phyloP scores from a whole-genome alignment of 495 filamentous ascomycete genomes.

The Polyplosphaeria fusca region DNA sequence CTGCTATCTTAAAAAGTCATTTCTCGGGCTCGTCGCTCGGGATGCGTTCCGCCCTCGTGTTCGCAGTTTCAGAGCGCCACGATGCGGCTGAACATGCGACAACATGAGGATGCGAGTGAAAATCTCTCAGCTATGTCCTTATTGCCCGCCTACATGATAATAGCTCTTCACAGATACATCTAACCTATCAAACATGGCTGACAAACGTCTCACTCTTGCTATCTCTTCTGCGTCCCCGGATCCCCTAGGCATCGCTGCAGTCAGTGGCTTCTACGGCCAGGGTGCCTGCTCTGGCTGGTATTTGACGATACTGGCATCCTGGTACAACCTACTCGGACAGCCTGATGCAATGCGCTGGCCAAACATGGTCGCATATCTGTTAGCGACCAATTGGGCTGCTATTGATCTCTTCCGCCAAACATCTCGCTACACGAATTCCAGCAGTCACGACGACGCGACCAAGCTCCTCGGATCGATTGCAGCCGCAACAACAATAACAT shows the following conservation, averaged over 20 bases:
- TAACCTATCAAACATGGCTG: too few relatives aligned
- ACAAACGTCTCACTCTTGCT: too few relatives aligned
- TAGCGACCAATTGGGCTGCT: conserved; percentile 13
- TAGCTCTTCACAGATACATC: too few relatives aligned
- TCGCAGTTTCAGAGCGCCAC: too few relatives aligned
- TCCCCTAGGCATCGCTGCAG: neutral
- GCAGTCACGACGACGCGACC: neutral
- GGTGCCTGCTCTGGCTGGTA: conserved; percentile 9
- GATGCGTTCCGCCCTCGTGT: too few relatives aligned
- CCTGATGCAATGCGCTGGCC: neutral
- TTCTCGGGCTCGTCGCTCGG: too few relatives aligned
- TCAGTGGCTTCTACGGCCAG: conserved; percentile 17
- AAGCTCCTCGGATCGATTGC: neutral
- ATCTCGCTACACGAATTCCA: neutral
- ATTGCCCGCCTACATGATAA: too few relatives aligned
- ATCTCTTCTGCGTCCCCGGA: neutral
- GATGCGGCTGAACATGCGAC: too few relatives aligned
- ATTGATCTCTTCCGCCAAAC: conserved; percentile 3
- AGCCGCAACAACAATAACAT: neutral
- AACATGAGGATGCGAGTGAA: too few relatives aligned
- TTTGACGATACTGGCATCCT: neutral
- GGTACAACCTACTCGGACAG: neutral
- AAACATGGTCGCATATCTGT: neutral
- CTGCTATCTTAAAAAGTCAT: too few relatives aligned
- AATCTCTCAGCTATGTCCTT: too few relatives aligned